Evolutionary conservation across 176 grass and related monocot genomes (phyloP).

Genomic region (Elaeis guineensis): DNA sequence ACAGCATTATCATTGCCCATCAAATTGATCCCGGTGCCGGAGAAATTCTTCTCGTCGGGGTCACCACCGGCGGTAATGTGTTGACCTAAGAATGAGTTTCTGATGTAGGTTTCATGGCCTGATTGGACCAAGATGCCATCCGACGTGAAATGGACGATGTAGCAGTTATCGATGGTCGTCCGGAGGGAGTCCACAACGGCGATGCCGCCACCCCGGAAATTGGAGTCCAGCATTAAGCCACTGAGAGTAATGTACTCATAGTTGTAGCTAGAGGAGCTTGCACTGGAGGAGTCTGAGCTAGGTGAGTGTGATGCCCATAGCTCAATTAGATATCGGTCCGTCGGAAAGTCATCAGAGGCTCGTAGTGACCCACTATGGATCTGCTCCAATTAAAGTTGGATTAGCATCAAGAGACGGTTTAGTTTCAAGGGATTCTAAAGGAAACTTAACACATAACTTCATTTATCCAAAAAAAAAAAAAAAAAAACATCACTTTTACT

Average conservation of each 20-base stretch:
- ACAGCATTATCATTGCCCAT: slow-evolving; percentile 36
- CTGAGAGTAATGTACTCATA: slow-evolving; percentile 36
- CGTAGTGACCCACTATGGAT: slow-evolving; percentile 26
- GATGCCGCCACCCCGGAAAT: slow-evolving; percentile 28
- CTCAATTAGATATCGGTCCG: slow-evolving; percentile 26
- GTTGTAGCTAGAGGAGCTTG: slow-evolving; percentile 3
- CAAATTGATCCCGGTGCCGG: slow-evolving; percentile 31
- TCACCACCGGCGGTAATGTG: slow-evolving; percentile 34
- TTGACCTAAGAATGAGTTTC: slow-evolving; percentile 35
- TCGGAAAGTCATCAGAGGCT: slow-evolving; percentile 22
- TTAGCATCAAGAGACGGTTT: background rate
- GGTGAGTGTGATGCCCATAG: slow-evolving; percentile 11
- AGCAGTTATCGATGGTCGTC: slow-evolving; percentile 34
- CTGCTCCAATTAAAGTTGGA: slow-evolving; percentile 3
- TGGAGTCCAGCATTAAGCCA: slow-evolving; percentile 33
- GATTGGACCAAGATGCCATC: slow-evolving; percentile 25
- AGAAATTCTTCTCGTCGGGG: slow-evolving; percentile 30
- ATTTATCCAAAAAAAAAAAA: too few species aligned
- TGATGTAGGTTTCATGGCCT: slow-evolving; percentile 41
- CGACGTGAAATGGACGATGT: slow-evolving; percentile 29
- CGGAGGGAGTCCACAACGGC: slow-evolving; percentile 26
- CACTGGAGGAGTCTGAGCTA: background rate
- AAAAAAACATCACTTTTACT: too few species aligned
- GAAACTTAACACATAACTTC: too few species aligned
- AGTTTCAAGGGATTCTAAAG: too few species aligned